A percentile compares a stretch with the other conserved stretches of the same genome.
phyloP scores from a whole-genome alignment of 2,329 filamentous ascomycete genomes.

The Colletotrichum spinosum region DNA sequence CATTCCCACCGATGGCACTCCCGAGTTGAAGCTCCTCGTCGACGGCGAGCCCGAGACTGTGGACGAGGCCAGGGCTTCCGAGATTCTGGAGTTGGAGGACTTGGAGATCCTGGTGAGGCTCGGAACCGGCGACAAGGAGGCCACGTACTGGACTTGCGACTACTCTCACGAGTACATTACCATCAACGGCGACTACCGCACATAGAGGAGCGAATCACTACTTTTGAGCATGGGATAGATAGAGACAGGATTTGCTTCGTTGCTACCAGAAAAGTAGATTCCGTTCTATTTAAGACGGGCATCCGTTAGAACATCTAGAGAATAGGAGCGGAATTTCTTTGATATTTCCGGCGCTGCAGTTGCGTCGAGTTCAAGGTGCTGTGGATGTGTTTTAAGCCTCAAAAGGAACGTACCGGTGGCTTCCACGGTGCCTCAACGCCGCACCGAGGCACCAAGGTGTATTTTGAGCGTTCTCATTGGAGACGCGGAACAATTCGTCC shows the following conservation, averaged over 20 bases:
- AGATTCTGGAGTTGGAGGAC: conserved; percentile 83
- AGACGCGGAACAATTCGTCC: conserved; percentile 7
- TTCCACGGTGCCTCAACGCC: conserved; percentile 10
- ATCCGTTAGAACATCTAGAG: conserved; percentile 6
- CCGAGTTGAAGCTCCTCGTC: conserved; percentile 81
- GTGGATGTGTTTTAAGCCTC: conserved; percentile 3
- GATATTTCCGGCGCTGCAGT: neutral
- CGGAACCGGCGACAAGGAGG: conserved; percentile 75
- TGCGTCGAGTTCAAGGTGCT: neutral
- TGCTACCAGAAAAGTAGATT: neutral
- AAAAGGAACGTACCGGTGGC: conserved; percentile 4
- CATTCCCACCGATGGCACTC: conserved; percentile 79
- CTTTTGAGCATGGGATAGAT: neutral
- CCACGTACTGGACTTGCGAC: conserved; percentile 87
- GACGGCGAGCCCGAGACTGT: conserved; percentile 84
- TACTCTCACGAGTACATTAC: conserved; percentile 85
- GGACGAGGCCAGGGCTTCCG: conserved; percentile 79
- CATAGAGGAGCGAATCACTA: conserved; percentile 41
- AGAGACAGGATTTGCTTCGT: neutral
- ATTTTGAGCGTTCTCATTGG: conserved; percentile 18
- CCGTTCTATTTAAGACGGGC: neutral
- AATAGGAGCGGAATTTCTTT: neutral
- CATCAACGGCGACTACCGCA: conserved; percentile 77
- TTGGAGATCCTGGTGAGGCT: conserved; percentile 82
- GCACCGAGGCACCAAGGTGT: conserved; percentile 31